Conservation (phyloP, 2,329 filamentous ascomycete genomes). For the Nemania serpens region DNA sequence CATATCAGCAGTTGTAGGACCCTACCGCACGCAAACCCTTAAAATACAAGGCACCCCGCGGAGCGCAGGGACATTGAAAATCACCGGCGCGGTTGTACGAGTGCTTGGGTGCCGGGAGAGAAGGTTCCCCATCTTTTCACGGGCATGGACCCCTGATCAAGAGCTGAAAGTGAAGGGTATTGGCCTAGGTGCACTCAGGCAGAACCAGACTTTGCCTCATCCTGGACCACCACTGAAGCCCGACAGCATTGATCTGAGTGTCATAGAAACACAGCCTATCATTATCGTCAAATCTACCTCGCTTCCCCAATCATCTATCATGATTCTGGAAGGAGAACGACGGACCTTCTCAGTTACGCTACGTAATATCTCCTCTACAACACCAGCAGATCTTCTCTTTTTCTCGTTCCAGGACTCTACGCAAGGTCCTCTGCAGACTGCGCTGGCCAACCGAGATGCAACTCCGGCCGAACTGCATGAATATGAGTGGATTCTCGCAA, state of each 20-base stretch:
- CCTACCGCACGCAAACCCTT: slow-evolving; percentile 81
- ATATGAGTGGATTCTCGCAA: slow-evolving; percentile 77
- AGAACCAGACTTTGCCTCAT: slow-evolving; percentile 46
- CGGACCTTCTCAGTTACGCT: slow-evolving; percentile 78
- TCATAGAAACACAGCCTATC: slow-evolving; percentile 79
- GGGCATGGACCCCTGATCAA: slow-evolving; percentile 73
- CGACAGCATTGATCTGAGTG: slow-evolving; percentile 66
- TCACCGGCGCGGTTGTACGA: slow-evolving; percentile 79
- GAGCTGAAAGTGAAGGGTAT: slow-evolving; percentile 77
- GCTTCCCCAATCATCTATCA: slow-evolving; percentile 81
- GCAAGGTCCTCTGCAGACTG: slow-evolving; percentile 74
- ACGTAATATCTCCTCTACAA: slow-evolving; percentile 72
- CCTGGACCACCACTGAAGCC: slow-evolving; percentile 51
- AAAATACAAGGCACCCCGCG: slow-evolving; percentile 71
- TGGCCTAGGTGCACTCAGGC: slow-evolving; percentile 64
- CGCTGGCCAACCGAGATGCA: slow-evolving; percentile 76
- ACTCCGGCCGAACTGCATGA: slow-evolving; percentile 82
- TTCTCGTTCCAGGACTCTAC: slow-evolving; percentile 92
- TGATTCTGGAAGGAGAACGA: slow-evolving; percentile 90
- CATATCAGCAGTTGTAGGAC: slow-evolving; percentile 72
- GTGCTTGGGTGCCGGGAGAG: slow-evolving; percentile 82
- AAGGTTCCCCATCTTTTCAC: slow-evolving; percentile 80
- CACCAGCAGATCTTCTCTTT: slow-evolving; percentile 79
- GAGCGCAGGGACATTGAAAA: slow-evolving; percentile 67
- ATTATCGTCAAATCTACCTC: slow-evolving; percentile 76